Base-by-base conservation (phyloP, 257 asterid species). In the Solanum etuberosum region DNA sequence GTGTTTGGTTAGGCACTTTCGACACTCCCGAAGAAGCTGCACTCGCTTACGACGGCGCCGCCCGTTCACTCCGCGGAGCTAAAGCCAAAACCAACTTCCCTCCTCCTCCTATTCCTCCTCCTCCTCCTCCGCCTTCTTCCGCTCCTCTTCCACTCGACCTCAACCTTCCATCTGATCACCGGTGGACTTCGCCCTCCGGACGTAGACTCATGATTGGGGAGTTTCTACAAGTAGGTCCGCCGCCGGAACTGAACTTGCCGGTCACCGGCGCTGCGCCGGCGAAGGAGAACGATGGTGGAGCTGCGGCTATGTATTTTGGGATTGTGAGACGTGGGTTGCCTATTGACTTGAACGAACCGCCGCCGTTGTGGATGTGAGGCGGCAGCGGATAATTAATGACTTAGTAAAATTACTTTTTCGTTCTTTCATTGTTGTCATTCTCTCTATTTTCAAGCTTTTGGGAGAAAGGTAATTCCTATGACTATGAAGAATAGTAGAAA, bases 1-100 rank as follows among this genome's bases (percentile, higher is more conserved):
- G 99, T 2, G 99, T 97, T 18, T 97, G 99, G 99, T 85, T 97
- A 11, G 99, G 99, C 86, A 97, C 99, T 12, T 97, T 94, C 87
- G 98, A 97, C 91, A 97, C 99, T 5, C 98, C 99, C 0, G 99
- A 94, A 88, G 97, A 97, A 86, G 99, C 99, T 35, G 99, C 99
- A 71, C 32, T 97, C 38, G 99, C 99, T 37, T 97, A 97, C 91
- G 99, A 97, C 92, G 98, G 96, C 76, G 99, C 99, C 76, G 99
- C 99, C 87, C 91, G 99, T 88, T 94, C 99, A 11, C 98, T 97
- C 87, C 94, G 99, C 23, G 99, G 99, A 21, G 86, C 94, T 25
- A 95, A 95, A 88, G 99, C 99, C 12, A 97, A 95, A 85, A 97
- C 99, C 5, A 97, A 97, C 92, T 97, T 97, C 4, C 98, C 98